Percentiles rank a stretch among this genome's conserved stretches.
Conservation (phyloP, 192 early-diverging fungal genomes). For the Ambispora gerdemannii region DNA sequence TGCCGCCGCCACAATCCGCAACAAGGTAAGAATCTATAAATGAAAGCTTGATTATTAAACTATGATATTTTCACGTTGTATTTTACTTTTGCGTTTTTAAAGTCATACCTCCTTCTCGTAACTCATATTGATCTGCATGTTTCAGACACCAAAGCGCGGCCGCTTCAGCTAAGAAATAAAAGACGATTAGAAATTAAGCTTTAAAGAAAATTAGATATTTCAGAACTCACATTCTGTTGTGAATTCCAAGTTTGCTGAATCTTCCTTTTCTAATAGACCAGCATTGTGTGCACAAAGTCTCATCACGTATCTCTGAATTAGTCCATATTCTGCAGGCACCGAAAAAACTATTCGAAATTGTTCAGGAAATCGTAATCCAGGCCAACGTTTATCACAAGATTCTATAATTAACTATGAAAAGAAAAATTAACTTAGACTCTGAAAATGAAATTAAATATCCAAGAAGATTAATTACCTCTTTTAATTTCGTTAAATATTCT, state of each 20-base stretch:
- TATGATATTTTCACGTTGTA: background rate
- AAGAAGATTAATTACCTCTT: too few relatives aligned
- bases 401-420: background rate
- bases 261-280: background rate
- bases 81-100: too few relatives aligned
- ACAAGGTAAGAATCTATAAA: constrained; percentile 10
- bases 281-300: background rate
- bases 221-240: background rate
- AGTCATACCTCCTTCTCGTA: constrained; percentile 14
- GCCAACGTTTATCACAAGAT: background rate
- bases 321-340: constrained; percentile 15
- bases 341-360: constrained; percentile 11
- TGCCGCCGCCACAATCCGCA: constrained; percentile 18
- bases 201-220: background rate
- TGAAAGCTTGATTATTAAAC: background rate
- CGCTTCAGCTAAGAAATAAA: constrained; percentile 3
- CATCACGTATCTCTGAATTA: too few relatives aligned
- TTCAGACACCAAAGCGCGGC: constrained; percentile 18
- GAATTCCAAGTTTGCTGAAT: background rate
- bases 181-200: background rate
- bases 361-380: background rate
- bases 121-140: background rate
- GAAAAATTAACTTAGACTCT: too few relatives aligned
- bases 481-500: too few relatives aligned
- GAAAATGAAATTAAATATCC: too few relatives aligned